Evolutionary conservation across 163 green algal genomes (phyloP), one percentile per base, ranked within the genome.

Genomic region (Scenedesmus sp.): DNA sequence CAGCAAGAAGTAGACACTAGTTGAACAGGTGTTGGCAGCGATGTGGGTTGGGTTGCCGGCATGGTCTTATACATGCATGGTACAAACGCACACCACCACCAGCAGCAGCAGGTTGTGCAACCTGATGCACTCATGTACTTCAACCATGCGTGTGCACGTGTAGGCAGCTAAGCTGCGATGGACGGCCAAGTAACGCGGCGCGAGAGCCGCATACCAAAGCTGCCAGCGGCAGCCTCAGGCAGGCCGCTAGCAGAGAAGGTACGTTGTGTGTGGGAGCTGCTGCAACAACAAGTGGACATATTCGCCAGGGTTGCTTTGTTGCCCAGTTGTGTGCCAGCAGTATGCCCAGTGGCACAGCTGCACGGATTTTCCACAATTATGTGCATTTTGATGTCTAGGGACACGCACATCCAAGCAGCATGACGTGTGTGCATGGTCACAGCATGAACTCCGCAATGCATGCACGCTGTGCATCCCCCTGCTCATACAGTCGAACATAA

Each of bases 121-220:
- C 30, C 30, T 76, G 7, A 16, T 76, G 30, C 65, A 26, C 59
- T 16, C 20, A 20, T 72, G 22, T 72, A 40, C 30, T 30, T 70
- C 65, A 72, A 18, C 5, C 9, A 40, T 40, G 30, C 65, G 20
- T 76, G 6, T 33, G 7, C 65, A 18, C 30, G 40, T 76, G 65
- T 37, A 82, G 73, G 35, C 12, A 42, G 82, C 82, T 56, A 1
- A 44, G 49, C 0, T 35, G 24, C 15, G 26, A 87, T 87, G 78
- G 87, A 87, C 26, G 78, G 87, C 26, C 40, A 70, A 49, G 33
- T 80, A 35, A 85, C 72, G 24, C 72, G 87, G 42, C 44, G 87
- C 22, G 87, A 91, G 56, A 91, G 87, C 79, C 43, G 79, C 37
- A 91, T 91, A 85, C 87, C 87, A 7, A 87, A 83, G 46, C 79